A percentile compares a stretch with the other conserved stretches of the same genome.
These are phyloP conservation scores for Scutellaria baicalensis DNA, from an alignment of 257 asterid species.

Conservation along the genomic window DNA sequence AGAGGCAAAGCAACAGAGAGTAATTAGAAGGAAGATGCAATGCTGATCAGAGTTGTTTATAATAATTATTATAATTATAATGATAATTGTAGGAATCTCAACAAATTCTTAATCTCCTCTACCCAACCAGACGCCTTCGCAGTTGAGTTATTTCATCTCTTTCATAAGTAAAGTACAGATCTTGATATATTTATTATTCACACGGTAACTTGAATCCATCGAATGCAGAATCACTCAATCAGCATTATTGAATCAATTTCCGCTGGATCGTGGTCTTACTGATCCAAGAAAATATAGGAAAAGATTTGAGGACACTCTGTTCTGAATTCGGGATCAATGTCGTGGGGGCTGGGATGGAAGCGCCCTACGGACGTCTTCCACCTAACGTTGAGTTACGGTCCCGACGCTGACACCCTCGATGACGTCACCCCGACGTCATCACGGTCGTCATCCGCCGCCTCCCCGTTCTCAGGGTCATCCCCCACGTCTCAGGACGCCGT, in stretches of 20 bases:
- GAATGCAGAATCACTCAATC: constrained; percentile 17
- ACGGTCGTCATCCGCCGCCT: constrained; percentile 45
- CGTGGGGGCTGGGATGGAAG: constrained; percentile 99
- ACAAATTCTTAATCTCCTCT: background rate
- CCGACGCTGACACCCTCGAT: constrained; percentile 62
- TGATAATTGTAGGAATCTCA: too few species aligned
- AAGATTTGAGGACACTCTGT: constrained; percentile 1
- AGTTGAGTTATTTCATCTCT: background rate
- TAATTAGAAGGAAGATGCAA: constrained; percentile 15
- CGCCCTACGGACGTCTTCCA: constrained; percentile 90
- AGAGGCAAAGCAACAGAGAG: background rate
- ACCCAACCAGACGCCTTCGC: background rate
- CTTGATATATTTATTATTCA: background rate
- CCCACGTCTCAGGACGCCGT: constrained; percentile 35
- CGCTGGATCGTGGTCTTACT: constrained; percentile 12
- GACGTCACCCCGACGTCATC: constrained; percentile 59
- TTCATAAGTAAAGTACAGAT: background rate
- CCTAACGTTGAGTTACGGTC: constrained; percentile 72
- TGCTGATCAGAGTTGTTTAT: constrained; percentile 10
- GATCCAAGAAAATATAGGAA: background rate
- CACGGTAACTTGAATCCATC: background rate
- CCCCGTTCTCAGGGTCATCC: constrained; percentile 39
- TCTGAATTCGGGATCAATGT: constrained; percentile 54
- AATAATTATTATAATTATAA: too few species aligned
- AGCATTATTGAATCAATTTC: constrained; percentile 14